phyloP scores from a whole-genome alignment of 306 rosid genomes.

The Pyrus betulifolia region DNA sequence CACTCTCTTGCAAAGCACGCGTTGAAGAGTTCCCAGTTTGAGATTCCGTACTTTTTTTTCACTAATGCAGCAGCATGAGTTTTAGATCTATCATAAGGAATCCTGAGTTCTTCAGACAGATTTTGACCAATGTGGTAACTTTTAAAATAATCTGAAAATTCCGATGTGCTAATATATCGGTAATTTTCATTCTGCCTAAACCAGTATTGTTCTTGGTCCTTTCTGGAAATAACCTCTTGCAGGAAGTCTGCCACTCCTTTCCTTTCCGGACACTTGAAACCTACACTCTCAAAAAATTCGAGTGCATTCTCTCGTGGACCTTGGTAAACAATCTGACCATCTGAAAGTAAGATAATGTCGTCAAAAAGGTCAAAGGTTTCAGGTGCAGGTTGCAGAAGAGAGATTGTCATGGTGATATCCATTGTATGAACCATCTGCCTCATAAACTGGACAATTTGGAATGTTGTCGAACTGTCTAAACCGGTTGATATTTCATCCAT shows the following conservation, averaged over 20 bases:
- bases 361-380: slow-evolving; percentile 4
- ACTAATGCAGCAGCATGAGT: slow-evolving; percentile 51
- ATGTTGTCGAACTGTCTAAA: slow-evolving; percentile 3
- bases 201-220: slow-evolving; percentile 69
- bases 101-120: slow-evolving; percentile 22
- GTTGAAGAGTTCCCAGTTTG: slow-evolving; percentile 36
- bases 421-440: slow-evolving; percentile 3
- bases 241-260: slow-evolving; percentile 13
- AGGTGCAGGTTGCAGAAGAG: slow-evolving; percentile 9
- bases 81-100: slow-evolving; percentile 35
- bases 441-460: background rate
- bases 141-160: slow-evolving; percentile 37
- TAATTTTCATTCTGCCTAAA: slow-evolving; percentile 37
- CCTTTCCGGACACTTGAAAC: slow-evolving; percentile 10
- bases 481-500: slow-evolving; percentile 14
- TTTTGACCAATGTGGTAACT: slow-evolving; percentile 39
- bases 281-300: background rate
- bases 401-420: background rate
- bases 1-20: slow-evolving; percentile 55
- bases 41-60: slow-evolving; percentile 36
- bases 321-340: slow-evolving; percentile 8
- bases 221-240: slow-evolving; percentile 41
- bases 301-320: slow-evolving; percentile 8
- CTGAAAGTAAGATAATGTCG: slow-evolving; percentile 4
- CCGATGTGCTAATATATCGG: slow-evolving; percentile 26